Base-by-base conservation (phyloP, 2,329 filamentous ascomycete genomes). In the Ceratocystis variospora region DNA sequence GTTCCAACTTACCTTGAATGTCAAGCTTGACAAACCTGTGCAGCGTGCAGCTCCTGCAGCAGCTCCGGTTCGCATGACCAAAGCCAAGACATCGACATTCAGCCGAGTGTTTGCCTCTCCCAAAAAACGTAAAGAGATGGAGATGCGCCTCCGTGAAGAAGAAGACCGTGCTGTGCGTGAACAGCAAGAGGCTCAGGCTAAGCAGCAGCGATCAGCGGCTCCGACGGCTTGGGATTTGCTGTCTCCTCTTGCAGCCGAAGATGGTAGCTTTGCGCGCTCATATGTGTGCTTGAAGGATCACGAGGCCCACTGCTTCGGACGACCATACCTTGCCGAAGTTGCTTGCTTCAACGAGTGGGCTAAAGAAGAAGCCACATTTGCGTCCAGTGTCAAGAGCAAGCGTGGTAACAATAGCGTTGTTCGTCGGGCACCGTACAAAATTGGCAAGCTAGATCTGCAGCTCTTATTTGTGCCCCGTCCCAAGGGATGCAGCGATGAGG, bases 301-400 rank as follows among this genome's bases (percentile, higher is more conserved):
- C 73, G 94, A 99, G 76, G 80, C 84, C 65, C 83, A 87, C 69
- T 94, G 92, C 73, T 99, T 89, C 72, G 94, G 94, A 45, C 87
- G 94, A 19, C 91, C 90, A 7, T 87, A 93, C 72, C 87, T 86
- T 69, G 90, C 92, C 17, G 92, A 97, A 71, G 86, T 97, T 66
- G 89, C 90, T 19, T 95, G 91, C 76, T 99, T 97, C 82, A 99
- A 99, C 73, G 94, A 99, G 77, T 99, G 94, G 94, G 94, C 94
- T 0, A 86, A 89, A 2, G 94, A 99, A 74, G 89, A 94, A 71
- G 85, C 84, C 8, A 81, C 80, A 28, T 87, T 87, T 68, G 84
- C 87, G 4, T 95, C 86, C 72, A 96, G 90, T 75, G 88, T 96
- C 69, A 96, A 96, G 82, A 96, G 90, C 80, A 97, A 97, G 83